Percentiles rank a stretch among this genome's conserved stretches.
phyloP scores from a whole-genome alignment of 805 yeast genomes.

The Kuraishia floccosa region DNA sequence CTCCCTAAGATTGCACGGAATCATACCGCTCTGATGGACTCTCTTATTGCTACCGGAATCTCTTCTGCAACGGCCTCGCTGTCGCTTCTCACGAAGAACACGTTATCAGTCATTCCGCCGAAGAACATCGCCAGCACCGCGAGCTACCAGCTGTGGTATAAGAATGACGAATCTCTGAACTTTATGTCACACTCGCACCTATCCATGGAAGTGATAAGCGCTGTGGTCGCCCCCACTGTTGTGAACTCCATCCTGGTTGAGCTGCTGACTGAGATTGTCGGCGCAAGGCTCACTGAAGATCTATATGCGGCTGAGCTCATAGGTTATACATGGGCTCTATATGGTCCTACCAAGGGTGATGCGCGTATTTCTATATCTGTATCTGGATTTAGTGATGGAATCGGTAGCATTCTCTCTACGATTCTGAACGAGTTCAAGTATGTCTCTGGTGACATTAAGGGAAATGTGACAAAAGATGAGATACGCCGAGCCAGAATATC shows the following conservation, averaged over 20 bases:
- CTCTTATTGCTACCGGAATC: conserved; percentile 12
- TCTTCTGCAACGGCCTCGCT: conserved; percentile 18
- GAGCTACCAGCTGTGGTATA: conserved; percentile 40
- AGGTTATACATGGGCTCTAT: conserved; percentile 46
- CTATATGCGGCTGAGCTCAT: conserved; percentile 45
- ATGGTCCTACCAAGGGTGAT: conserved; percentile 43
- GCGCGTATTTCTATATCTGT: conserved; percentile 39
- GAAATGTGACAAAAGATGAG: conserved; percentile 15
- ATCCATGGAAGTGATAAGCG: conserved; percentile 32
- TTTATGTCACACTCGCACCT: conserved; percentile 21
- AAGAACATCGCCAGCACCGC: conserved; percentile 15
- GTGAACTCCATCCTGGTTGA: conserved; percentile 36
- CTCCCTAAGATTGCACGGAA: conserved; percentile 19
- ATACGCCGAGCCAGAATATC: conserved; percentile 36
- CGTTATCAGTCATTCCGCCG: neutral
- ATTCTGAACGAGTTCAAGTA: conserved; percentile 21
- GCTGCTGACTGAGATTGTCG: conserved; percentile 36
- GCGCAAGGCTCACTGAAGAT: conserved; percentile 21
- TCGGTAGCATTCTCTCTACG: conserved; percentile 18
- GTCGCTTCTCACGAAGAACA: conserved; percentile 10
- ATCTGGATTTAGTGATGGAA: conserved; percentile 37
- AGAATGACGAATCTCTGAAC: conserved; percentile 18
- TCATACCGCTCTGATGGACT: conserved; percentile 13
- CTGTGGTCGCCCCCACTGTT: conserved; percentile 20
- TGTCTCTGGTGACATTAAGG: conserved; percentile 7